Conservation (phyloP, 176 grass and related monocot genomes). For the Hordeum marinum region DNA sequence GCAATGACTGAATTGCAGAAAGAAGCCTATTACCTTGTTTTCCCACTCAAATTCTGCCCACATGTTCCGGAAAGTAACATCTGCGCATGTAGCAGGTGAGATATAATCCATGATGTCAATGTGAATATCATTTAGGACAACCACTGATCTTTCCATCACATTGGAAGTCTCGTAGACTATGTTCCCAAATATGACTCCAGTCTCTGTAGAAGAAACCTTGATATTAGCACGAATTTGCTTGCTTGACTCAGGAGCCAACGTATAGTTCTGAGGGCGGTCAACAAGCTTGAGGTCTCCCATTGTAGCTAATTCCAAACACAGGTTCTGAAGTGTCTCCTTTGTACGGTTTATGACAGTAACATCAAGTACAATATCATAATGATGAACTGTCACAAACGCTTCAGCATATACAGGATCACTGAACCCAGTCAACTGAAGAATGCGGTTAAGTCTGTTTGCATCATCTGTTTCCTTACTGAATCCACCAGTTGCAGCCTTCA, state of each 20-base stretch:
- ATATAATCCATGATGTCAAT: conserved; percentile 80
- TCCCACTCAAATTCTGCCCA: conserved; percentile 74
- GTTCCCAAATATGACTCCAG: conserved; percentile 62
- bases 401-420: conserved; percentile 67
- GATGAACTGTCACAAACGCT: conserved; percentile 60
- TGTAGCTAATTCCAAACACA: conserved; percentile 63
- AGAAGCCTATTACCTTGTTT: conserved; percentile 51
- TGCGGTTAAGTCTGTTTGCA: conserved; percentile 43
- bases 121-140: conserved; percentile 67
- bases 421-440: conserved; percentile 61
- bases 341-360: conserved; percentile 70
- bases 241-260: conserved; percentile 51
- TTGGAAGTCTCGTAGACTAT: conserved; percentile 69
- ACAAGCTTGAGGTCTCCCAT: conserved; percentile 66
- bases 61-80: conserved; percentile 66
- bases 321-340: conserved; percentile 58
- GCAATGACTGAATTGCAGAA: not conserved
- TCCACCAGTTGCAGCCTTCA: conserved; percentile 60
- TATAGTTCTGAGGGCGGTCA: conserved; percentile 63
- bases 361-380: conserved; percentile 65
- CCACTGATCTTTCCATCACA: conserved; percentile 54
- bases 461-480: conserved; percentile 52
- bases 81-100: conserved; percentile 48
- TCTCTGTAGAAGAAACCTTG: conserved; percentile 64
- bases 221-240: conserved; percentile 63